Conservation (phyloP, 1,284 basidiomycete genomes). For the Apiotrichum akiyoshidainum region DNA sequence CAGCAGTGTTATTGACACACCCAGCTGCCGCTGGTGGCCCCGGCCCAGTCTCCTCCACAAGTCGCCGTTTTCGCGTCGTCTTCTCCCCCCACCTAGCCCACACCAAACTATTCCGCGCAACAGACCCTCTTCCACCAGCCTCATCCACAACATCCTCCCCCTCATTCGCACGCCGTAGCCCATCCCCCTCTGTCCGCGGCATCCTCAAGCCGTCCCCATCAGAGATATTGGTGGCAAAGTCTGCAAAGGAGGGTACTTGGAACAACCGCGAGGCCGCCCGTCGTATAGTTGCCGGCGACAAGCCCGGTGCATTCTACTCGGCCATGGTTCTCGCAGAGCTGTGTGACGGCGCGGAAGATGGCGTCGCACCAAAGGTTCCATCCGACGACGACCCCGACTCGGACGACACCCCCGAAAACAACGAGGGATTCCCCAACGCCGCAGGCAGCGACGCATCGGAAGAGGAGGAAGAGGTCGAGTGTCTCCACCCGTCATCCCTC, state of each 20-base stretch:
- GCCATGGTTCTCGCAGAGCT: slow-evolving; percentile 13
- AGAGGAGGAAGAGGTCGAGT: slow-evolving; percentile 35
- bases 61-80: slow-evolving; percentile 21
- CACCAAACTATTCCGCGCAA: slow-evolving; percentile 37
- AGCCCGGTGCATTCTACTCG: slow-evolving; percentile 5
- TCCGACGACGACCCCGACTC: slow-evolving; percentile 29
- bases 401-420: slow-evolving; percentile 21
- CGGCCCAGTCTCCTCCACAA: neutral
- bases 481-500: slow-evolving; percentile 34
- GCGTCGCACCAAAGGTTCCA: slow-evolving; percentile 4
- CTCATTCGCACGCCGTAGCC: slow-evolving; percentile 1
- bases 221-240: slow-evolving; percentile 39
- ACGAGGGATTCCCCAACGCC: neutral
- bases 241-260: slow-evolving; percentile 46
- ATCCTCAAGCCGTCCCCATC: slow-evolving; percentile 37
- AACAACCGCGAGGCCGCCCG: slow-evolving; percentile 47
- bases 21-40: too few relatives aligned
- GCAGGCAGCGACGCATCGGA: slow-evolving; percentile 30
- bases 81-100: slow-evolving; percentile 36
- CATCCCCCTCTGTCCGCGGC: slow-evolving; percentile 13
- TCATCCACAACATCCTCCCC: slow-evolving; percentile 13
- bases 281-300: slow-evolving; percentile 35
- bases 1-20: neutral
- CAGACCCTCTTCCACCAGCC: slow-evolving; percentile 31
- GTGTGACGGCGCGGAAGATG: slow-evolving; percentile 16